Evolutionary conservation across 352 stramenopile species (phyloP).

Genomic region (Pythium insidiosum): DNA sequence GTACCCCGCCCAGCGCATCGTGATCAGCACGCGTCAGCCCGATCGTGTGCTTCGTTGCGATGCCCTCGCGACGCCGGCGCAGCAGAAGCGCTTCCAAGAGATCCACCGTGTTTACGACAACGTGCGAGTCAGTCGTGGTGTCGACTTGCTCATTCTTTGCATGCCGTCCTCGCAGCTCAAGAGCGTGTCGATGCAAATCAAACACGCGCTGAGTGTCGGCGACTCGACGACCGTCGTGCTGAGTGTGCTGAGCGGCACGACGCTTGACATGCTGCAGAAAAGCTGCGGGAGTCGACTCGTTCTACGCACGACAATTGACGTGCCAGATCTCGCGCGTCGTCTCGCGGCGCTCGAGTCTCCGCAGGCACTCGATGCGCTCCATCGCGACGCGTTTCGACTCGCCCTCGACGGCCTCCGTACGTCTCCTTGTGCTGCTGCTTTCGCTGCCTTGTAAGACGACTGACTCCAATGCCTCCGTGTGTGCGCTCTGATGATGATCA

Average conservation of each 20-base stretch:
- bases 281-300: conserved; percentile 30
- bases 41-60: conserved; percentile 35
- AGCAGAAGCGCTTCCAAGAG: conserved; percentile 23
- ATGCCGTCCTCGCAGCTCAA: conserved; percentile 64
- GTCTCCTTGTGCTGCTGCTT: too few relatives aligned
- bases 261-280: conserved; percentile 34
- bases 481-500: too few relatives aligned
- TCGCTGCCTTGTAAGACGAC: too few relatives aligned
- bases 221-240: conserved; percentile 25
- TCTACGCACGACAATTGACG: conserved; percentile 9
- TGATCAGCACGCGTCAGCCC: conserved; percentile 51
- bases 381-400: too few relatives aligned
- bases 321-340: neutral
- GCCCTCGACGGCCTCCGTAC: too few relatives aligned
- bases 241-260: conserved; percentile 35
- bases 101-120: conserved; percentile 54
- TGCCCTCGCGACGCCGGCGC: conserved; percentile 14
- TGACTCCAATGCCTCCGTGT: too few relatives aligned
- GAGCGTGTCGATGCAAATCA: conserved; percentile 59
- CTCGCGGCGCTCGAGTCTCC: neutral
- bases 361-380: too few relatives aligned
- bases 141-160: conserved; percentile 51
- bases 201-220: conserved; percentile 27
- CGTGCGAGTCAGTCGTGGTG: conserved; percentile 33
- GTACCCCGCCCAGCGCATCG: conserved; percentile 26